Base-by-base conservation (phyloP, 2,329 filamentous ascomycete genomes). In the Penicillium sp. region DNA sequence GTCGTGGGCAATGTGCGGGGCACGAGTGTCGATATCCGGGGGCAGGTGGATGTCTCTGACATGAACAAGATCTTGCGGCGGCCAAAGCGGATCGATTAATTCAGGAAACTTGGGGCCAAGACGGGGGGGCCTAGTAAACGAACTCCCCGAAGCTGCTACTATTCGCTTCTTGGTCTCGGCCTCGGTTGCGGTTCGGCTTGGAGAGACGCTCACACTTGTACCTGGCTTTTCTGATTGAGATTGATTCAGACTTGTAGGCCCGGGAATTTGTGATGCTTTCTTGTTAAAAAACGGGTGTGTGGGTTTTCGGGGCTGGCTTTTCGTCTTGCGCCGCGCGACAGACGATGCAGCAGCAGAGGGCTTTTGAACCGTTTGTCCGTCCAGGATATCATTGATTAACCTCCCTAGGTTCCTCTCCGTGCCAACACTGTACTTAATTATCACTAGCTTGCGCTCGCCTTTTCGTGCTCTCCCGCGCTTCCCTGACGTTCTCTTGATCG, bases 201-300 rank as follows among this genome's bases (percentile, higher is more conserved):
- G 18, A 5, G 3, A 18, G 10, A 16, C 44, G 27, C 19, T 23
- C 14, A 9, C 9, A 11, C 13, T 43, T 10, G 30, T 27, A 46
- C 47, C 32, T 26, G 46, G 27, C 11, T 35, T 8, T 11, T 29
- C 19, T 3, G 52, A 51, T 40, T 43, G 32, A 9, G 29, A 16
- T 10, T 48, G 26, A 42, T 36, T 16, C 7, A 27, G 11, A 4
- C 4, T 40, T 10, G 47, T 39, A 13, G 26, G 8, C 5, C 61
- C 58, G 0, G 53, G 5, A 19, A 64, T 67, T 27, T 56, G 68
- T 8, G 71, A 69, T 7, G 76, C 19, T 61, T 85, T 88, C 6
- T 81, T 83, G 14, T 80, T 67, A 65, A 91, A 91, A 66, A 91
- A 89, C 0, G 88, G 88, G 71, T 91, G 86, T 0, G 83, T 81